phyloP scores from a whole-genome alignment of 192 early-diverging fungal genomes.

The Coemansia sp. region DNA sequence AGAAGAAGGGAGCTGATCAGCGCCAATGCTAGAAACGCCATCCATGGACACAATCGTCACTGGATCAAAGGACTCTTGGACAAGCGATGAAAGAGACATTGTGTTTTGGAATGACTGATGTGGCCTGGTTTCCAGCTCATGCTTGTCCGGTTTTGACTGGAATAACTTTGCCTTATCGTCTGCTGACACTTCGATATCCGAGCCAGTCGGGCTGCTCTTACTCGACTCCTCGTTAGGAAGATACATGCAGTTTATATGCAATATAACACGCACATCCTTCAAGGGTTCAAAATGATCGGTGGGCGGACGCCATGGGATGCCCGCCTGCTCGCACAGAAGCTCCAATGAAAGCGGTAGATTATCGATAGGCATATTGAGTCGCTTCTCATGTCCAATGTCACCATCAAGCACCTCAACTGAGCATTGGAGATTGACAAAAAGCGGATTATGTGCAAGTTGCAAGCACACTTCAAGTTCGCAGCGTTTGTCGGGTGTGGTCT shows the following conservation, averaged over 20 bases:
- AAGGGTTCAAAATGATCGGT: slow-evolving; percentile 53
- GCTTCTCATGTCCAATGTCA: slow-evolving; percentile 23
- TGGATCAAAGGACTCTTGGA: slow-evolving; percentile 27
- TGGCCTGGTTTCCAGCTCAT: slow-evolving; percentile 33
- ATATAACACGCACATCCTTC: slow-evolving; percentile 41
- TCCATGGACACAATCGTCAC: slow-evolving; percentile 4
- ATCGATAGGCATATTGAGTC: slow-evolving; percentile 51
- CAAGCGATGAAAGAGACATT: slow-evolving; percentile 49
- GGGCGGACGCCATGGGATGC: slow-evolving; percentile 45
- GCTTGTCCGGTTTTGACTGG: slow-evolving; percentile 33
- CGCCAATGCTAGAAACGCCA: background rate
- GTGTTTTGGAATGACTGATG: slow-evolving; percentile 49
- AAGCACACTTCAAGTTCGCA: slow-evolving; percentile 45
- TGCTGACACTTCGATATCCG: background rate
- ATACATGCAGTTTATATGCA: slow-evolving; percentile 54
- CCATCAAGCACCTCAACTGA: slow-evolving; percentile 45
- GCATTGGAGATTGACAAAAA: slow-evolving; percentile 50
- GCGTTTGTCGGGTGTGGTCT: slow-evolving; percentile 21
- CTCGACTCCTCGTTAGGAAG: slow-evolving; percentile 25
- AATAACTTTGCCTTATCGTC: slow-evolving; percentile 17
- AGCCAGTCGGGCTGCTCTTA: background rate
- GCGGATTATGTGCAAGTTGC: slow-evolving; percentile 50
- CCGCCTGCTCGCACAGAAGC: slow-evolving; percentile 45
- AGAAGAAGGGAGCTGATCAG: slow-evolving; percentile 34
- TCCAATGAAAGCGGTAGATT: slow-evolving; percentile 45